A percentile compares a stretch with the other conserved stretches of the same genome.
Conservation (phyloP, 2,329 filamentous ascomycete genomes). For the Hymenoscyphus scutula region DNA sequence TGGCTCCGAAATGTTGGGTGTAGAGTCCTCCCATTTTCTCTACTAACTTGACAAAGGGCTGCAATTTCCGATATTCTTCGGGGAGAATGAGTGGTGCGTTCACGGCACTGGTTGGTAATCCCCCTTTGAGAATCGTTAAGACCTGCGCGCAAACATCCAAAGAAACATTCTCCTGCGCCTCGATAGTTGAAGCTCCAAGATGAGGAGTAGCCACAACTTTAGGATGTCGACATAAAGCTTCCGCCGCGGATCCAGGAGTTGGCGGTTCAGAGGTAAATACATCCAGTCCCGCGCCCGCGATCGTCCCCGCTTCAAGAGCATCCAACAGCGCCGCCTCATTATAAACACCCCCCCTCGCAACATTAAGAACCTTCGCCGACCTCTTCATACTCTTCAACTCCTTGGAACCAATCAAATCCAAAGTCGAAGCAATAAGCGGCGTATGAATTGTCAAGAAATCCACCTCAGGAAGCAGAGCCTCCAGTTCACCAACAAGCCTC, state of each 20-base stretch:
- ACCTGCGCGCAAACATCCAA: slow-evolving; percentile 82
- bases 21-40: slow-evolving; percentile 79
- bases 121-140: slow-evolving; percentile 67
- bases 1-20: slow-evolving; percentile 66
- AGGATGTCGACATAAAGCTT: slow-evolving; percentile 63
- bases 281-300: slow-evolving; percentile 75
- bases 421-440: slow-evolving; percentile 72
- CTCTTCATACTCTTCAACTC: slow-evolving; percentile 71
- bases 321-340: slow-evolving; percentile 71
- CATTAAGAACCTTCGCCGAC: slow-evolving; percentile 72
- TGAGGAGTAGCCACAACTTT: slow-evolving; percentile 77
- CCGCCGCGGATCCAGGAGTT: slow-evolving; percentile 55
- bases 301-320: slow-evolving; percentile 67
- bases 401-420: slow-evolving; percentile 66
- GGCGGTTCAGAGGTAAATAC: slow-evolving; percentile 78
- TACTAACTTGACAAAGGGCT: slow-evolving; percentile 72
- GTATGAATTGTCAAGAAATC: slow-evolving; percentile 83
- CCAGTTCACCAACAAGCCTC: slow-evolving; percentile 55
- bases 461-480: slow-evolving; percentile 60
- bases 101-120: slow-evolving; percentile 72
- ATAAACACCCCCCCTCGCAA: slow-evolving; percentile 76
- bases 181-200: slow-evolving; percentile 74
- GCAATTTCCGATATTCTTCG: slow-evolving; percentile 74
- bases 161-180: slow-evolving; percentile 82
- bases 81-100: slow-evolving; percentile 80